These are phyloP conservation scores for Russula dissimulans DNA, from an alignment of 768 basidiomycete genomes.

Conservation along the genomic window DNA sequence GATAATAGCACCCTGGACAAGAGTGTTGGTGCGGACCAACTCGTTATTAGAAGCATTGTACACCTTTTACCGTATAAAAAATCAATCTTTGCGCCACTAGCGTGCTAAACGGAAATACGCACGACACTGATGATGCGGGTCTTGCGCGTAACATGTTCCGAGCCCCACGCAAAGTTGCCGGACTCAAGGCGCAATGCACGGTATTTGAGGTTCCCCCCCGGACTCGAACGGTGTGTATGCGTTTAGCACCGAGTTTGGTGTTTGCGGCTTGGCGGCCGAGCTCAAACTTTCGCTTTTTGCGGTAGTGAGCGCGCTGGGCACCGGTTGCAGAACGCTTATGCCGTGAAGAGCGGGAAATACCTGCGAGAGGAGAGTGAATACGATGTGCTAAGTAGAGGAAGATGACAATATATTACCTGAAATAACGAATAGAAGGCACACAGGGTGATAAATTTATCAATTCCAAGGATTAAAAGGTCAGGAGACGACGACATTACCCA, in stretches of 20 bases:
- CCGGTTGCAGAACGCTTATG: constrained; percentile 95
- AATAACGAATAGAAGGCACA: not conserved
- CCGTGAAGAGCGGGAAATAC: constrained; percentile 95
- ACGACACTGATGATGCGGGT: constrained; percentile 95
- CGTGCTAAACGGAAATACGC: constrained; percentile 29
- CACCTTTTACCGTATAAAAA: constrained; percentile 41
- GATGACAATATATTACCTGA: not conserved
- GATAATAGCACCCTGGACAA: constrained; percentile 94
- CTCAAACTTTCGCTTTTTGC: constrained; percentile 99
- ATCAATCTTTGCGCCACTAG: not conserved
- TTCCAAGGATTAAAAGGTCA: constrained; percentile 2
- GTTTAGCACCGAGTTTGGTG: constrained; percentile 95
- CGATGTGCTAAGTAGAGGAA: not conserved
- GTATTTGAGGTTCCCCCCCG: constrained; percentile 96
- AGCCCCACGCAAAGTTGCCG: constrained; percentile 99
- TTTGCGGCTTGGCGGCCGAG: constrained; percentile 95
- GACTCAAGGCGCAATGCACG: constrained; percentile 93
- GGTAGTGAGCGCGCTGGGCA: constrained; percentile 88
- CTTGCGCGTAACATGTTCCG: constrained; percentile 90
- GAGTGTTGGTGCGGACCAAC: constrained; percentile 98
- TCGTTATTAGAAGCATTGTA: constrained; percentile 99
- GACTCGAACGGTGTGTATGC: constrained; percentile 88
- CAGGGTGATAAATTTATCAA: not conserved
- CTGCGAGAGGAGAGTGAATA: constrained; percentile 31
- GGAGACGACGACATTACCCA: constrained; percentile 48